Evolutionary conservation across 495 filamentous ascomycete species (phyloP), one percentile per base, ranked within the genome.

Genomic region (Penicillium alfredii): DNA sequence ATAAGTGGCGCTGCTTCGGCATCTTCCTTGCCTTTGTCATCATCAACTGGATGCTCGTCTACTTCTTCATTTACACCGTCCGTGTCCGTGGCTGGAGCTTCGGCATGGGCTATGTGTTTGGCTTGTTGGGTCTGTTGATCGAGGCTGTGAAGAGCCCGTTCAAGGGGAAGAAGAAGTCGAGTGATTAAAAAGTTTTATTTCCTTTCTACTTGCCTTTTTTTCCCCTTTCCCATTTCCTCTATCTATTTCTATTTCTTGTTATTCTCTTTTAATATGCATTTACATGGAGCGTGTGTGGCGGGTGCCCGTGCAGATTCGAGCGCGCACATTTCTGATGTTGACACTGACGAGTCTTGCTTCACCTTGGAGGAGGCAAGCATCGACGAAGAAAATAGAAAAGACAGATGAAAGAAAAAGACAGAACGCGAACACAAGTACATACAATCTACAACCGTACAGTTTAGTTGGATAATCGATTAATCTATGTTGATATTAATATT

Each of bases 11-110:
- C 28, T 74, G 87, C 52, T 84, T 88, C 50, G 86, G 84, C 2
- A 82, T 90, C 37, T 88, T 88, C 66, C 34, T 86, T 21, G 77
- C 72, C 1, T 89, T 88, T 59, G 80, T 80, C 18, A 68, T 88
- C 13, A 78, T 74, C 35, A 90, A 90, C 50, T 90, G 81, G 79
- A 52, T 64, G 24, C 68, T 90, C 29, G 81, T 93, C 0, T 90
- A 88, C 58, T 89, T 93, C 66, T 86, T 93, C 42, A 76, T 90
- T 35, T 92, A 84, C 55, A 82, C 81, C 1, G 76, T 87, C 3
- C 68, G 84, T 11, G 74, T 92, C 30, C 72, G 73, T 42, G 74
- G 80, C 5, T 87, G 81, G 83, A 74, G 63, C 7, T 88, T 88
- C 48, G 85, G 85, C 0, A 62, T 87, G 25, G 75, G 78, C 0